A percentile compares a stretch with the other conserved stretches of the same genome.
These are phyloP conservation scores for Arabis hirsuta DNA, from an alignment of 345 rosid genomes.

Conservation along the genomic window DNA sequence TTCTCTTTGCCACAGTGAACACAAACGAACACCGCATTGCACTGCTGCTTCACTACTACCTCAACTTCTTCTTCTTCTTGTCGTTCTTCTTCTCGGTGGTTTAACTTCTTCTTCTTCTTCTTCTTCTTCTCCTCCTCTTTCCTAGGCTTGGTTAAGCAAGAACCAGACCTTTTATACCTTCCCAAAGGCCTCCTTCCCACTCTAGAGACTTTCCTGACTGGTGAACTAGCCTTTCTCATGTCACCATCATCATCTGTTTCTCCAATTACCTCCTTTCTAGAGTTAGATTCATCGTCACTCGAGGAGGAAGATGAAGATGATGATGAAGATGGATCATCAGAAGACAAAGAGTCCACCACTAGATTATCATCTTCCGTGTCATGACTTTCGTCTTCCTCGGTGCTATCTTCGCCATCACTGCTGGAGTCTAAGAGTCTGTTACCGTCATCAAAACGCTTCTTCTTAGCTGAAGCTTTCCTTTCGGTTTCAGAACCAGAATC, in stretches of 20 bases:
- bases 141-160: slow-evolving; percentile 29
- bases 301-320: slow-evolving; percentile 29
- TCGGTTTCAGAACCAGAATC: slow-evolving; percentile 38
- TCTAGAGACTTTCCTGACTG: slow-evolving; percentile 16
- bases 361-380: not conserved
- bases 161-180: slow-evolving; percentile 23
- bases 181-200: slow-evolving; percentile 27
- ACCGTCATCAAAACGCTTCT: slow-evolving; percentile 14
- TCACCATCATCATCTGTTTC: slow-evolving; percentile 33
- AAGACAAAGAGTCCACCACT: slow-evolving; percentile 29
- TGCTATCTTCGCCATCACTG: slow-evolving; percentile 14
- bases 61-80: not conserved
- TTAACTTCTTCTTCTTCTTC: slow-evolving; percentile 18
- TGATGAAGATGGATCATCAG: slow-evolving; percentile 17
- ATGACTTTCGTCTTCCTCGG: slow-evolving; percentile 19
- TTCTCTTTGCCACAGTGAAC: slow-evolving; percentile 39
- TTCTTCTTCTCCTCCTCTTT: slow-evolving; percentile 7
- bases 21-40: slow-evolving; percentile 20
- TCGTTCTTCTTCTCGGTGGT: slow-evolving; percentile 20
- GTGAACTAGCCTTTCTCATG: slow-evolving; percentile 6
- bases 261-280: slow-evolving; percentile 25
- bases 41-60: not conserved
- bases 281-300: slow-evolving; percentile 23
- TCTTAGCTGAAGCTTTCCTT: slow-evolving; percentile 20
- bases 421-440: not conserved